These are phyloP conservation scores for Clarireedia sp. DNA, from an alignment of 2,329 filamentous ascomycete species.

Conservation along the genomic window DNA sequence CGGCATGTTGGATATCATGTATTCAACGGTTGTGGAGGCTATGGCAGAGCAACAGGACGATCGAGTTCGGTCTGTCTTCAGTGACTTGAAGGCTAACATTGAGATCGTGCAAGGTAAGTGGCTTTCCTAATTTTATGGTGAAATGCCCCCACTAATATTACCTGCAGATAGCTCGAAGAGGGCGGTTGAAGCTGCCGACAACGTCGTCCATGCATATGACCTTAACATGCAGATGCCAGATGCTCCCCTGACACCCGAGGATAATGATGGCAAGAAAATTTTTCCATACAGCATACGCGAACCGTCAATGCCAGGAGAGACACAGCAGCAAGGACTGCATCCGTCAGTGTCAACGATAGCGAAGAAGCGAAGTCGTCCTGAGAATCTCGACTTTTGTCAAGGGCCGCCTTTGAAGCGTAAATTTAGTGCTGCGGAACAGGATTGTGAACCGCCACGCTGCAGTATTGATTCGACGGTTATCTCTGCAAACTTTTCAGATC, in stretches of 20 bases:
- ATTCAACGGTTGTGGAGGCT: slow-evolving; percentile 61
- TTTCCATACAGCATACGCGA: not conserved
- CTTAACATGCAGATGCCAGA: slow-evolving; percentile 69
- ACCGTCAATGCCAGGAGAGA: not conserved
- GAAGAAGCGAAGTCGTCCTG: slow-evolving; percentile 17
- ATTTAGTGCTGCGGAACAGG: slow-evolving; percentile 20
- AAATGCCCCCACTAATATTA: slow-evolving; percentile 2
- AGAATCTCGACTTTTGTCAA: slow-evolving; percentile 17
- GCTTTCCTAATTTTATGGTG: not conserved
- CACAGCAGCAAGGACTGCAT: not conserved
- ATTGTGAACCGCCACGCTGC: no score
- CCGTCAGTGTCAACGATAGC: not conserved
- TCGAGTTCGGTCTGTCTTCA: slow-evolving; percentile 47
- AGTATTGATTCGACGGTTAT: no score
- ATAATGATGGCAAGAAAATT: slow-evolving; percentile 10
- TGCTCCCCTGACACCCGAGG: slow-evolving; percentile 35
- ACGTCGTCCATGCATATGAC: slow-evolving; percentile 68
- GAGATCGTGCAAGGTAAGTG: slow-evolving; percentile 58
- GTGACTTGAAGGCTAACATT: slow-evolving; percentile 58
- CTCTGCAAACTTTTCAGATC: not conserved
- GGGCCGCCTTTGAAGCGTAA: slow-evolving; percentile 24
- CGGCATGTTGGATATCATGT: slow-evolving; percentile 70
- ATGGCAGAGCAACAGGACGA: slow-evolving; percentile 45
- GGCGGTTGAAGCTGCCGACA: slow-evolving; percentile 66
- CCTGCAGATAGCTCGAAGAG: slow-evolving; percentile 57